Percentiles rank a stretch among this genome's conserved stretches.
These are phyloP conservation scores for Nelumbo lutea DNA, from an alignment of 164 flowering plant species.

Conservation along the genomic window DNA sequence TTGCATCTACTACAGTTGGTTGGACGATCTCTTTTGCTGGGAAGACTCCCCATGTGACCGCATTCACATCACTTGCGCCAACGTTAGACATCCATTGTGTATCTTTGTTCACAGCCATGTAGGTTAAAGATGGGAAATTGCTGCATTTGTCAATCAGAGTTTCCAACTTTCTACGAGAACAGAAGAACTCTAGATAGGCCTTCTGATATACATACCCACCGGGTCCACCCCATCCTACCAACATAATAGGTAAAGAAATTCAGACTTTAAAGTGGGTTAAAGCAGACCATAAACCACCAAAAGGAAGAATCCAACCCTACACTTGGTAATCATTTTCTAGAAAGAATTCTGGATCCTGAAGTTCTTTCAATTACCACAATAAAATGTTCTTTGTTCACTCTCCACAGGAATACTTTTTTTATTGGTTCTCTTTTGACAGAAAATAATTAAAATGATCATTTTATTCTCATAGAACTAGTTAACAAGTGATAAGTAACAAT, in stretches of 20 bases:
- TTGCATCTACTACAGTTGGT: conserved; percentile 89
- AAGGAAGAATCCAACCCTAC: not conserved
- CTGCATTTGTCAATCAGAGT: conserved; percentile 68
- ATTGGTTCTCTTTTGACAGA: too few relatives aligned
- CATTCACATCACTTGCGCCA: conserved; percentile 53
- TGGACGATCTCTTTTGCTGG: conserved; percentile 88
- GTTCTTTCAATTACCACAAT: not conserved
- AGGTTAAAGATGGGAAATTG: conserved; percentile 54
- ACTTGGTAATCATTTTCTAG: not conserved
- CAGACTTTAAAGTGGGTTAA: not conserved
- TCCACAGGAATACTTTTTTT: too few relatives aligned
- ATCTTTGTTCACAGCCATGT: conserved; percentile 73
- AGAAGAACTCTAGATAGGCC: conserved; percentile 90
- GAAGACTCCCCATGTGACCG: conserved; percentile 97
- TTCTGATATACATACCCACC: conserved; percentile 95
- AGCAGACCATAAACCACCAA: not conserved
- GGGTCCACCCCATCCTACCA: conserved; percentile 88
- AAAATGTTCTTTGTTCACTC: too few relatives aligned
- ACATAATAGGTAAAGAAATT: not conserved
- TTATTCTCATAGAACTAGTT: too few relatives aligned
- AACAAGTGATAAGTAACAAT: too few relatives aligned
- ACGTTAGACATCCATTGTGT: conserved; percentile 54
- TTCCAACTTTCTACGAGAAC: conserved; percentile 58
- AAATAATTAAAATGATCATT: too few relatives aligned
- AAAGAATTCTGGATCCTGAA: not conserved